Evolutionary conservation across 352 stramenopile species (phyloP), one percentile per base, ranked within the genome.

Genomic region (Pythium brassicae): DNA sequence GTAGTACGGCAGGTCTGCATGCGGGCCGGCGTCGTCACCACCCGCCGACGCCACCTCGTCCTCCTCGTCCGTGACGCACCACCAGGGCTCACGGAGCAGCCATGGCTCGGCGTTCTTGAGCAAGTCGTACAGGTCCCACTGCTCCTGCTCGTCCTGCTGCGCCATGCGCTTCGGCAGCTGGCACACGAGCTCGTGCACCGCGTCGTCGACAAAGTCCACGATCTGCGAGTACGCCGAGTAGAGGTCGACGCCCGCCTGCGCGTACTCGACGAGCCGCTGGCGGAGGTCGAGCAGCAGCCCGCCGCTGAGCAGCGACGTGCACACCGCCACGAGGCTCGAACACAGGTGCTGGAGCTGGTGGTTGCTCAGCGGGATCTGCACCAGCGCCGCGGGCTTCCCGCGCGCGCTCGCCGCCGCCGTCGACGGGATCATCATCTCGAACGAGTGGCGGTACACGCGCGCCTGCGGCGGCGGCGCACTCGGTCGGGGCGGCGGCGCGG

Each of bases 361-460:
- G 51, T 85, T 85, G 55, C 72, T 85, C 59, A 85, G 50, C 32
- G 74, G 74, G 47, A 85, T 83, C 60, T 78, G 68, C 49, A 81
- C 72, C 34, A 85, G 55, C 19, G 69, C 68, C 22, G 62, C 34
- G 39, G 65, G 62, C 48, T 69, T 65, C n/a, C 29, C 42, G 14
- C 54, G 51, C 20, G 45, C 59, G 4, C 32, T 15, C 19, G 20
- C 46, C 0, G 45, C 53, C 19, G 50, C 39, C 5, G n/a, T 22
- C 11, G 71, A 65, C 39, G 72, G 53, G 20, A 62, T 81, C 40
- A 85, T 66, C 72, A 85, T 85, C 40, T 83, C 75, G 27, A 85
- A 85, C 52, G 75, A 85, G 49, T 85, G 75, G 25, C 75, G 72
- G 56, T 76, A 76, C 29, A 84, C 70, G 22, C 59, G 45, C 35